These are phyloP conservation scores for Pseudoneurospora amorphoporcata DNA, from an alignment of 495 filamentous ascomycete genomes.

Conservation along the genomic window DNA sequence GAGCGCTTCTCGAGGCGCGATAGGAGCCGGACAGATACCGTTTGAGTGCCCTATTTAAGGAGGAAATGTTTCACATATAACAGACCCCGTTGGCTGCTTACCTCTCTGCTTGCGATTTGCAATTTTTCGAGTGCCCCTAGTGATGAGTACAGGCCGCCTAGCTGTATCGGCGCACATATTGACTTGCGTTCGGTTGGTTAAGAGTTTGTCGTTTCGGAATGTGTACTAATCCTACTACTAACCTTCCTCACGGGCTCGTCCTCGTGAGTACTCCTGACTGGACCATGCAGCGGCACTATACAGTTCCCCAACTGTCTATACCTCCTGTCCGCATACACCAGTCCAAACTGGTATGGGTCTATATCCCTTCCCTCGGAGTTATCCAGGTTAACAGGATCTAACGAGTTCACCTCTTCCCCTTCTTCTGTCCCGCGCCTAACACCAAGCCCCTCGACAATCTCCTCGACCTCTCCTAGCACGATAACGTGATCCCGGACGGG, in stretches of 20 bases:
- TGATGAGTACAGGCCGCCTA: background rate
- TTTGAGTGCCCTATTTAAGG: background rate
- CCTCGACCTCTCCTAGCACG: conserved; percentile 42
- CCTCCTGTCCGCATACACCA: conserved; percentile 33
- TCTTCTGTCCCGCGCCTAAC: background rate
- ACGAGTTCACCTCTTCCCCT: background rate
- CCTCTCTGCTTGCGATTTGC: background rate
- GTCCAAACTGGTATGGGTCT: conserved; percentile 18
- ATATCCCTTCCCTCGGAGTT: background rate
- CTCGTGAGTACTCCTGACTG: background rate
- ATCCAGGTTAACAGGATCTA: background rate
- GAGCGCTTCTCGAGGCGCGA: background rate
- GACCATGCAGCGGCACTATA: conserved; percentile 10
- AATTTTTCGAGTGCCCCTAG: background rate
- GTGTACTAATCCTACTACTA: background rate
- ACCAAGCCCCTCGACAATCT: conserved; percentile 24
- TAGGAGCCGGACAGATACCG: background rate
- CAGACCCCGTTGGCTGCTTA: background rate
- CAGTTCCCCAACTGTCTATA: conserved; percentile 30
- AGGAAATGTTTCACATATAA: background rate
- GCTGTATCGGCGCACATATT: background rate
- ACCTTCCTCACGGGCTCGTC: background rate
- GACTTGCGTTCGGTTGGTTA: background rate
- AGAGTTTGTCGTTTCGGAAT: background rate
- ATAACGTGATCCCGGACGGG: conserved; percentile 44